A percentile compares a stretch with the other conserved stretches of the same genome.
These are phyloP conservation scores for Albizia julibrissin DNA, from an alignment of 306 rosid species.

Conservation along the genomic window DNA sequence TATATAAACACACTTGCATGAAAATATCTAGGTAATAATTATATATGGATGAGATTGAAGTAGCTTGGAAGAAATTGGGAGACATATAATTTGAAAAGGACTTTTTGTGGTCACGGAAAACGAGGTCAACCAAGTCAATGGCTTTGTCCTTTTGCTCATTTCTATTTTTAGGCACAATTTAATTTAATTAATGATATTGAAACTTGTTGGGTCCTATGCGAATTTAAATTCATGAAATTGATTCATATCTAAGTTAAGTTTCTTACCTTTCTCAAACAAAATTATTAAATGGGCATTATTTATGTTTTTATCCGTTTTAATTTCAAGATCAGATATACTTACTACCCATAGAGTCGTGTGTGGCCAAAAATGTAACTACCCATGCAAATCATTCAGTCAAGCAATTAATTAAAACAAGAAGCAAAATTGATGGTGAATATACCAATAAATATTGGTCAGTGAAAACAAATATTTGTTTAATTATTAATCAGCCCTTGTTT, in stretches of 20 bases:
- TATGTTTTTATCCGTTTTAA: too few relatives aligned
- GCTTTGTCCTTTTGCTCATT: neutral
- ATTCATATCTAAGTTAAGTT: neutral
- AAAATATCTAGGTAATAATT: neutral
- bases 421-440: neutral
- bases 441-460: neutral
- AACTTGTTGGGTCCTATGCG: neutral
- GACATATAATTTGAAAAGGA: neutral
- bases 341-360: neutral
- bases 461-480: neutral
- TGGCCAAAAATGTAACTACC: neutral
- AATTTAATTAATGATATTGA: neutral
- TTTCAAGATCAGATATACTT: neutral
- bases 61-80: neutral
- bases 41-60: neutral
- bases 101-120: neutral
- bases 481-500: neutral
- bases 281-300: neutral
- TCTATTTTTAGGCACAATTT: neutral
- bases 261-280: neutral
- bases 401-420: neutral
- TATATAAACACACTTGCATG: neutral
- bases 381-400: neutral
- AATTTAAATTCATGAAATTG: neutral
- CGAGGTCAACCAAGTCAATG: conserved; percentile 57